These are phyloP conservation scores for Adiantum capillusveneris DNA, from an alignment of 75 land plant genomes.

Conservation along the genomic window DNA sequence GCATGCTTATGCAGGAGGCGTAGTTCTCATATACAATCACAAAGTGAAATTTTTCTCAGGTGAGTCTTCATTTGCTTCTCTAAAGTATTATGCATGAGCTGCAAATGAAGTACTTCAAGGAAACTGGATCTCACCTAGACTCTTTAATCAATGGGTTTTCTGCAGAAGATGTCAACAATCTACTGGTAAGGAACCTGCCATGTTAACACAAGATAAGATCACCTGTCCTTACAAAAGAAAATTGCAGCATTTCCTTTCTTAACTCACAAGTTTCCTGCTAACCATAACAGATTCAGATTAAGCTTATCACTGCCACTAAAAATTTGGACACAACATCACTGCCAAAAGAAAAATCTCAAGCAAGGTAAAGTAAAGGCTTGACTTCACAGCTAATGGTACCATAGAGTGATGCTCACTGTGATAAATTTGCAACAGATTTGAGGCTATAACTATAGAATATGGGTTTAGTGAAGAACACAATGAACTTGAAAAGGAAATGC, in stretches of 20 bases:
- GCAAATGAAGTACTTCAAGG: no score
- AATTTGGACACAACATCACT: slow-evolving; percentile 39
- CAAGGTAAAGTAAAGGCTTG: no score
- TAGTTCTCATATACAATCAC: slow-evolving; percentile 63
- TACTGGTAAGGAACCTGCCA: slow-evolving; percentile 44
- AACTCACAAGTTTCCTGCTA: not conserved
- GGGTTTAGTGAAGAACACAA: slow-evolving; percentile 1
- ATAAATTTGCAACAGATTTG: slow-evolving; percentile 5
- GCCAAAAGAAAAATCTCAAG: slow-evolving; percentile 51
- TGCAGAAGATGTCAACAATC: slow-evolving; percentile 64
- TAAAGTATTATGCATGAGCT: no score
- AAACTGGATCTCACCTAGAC: no score
- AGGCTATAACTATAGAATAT: slow-evolving; percentile 15
- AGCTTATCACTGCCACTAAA: slow-evolving; percentile 15
- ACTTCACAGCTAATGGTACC: no score
- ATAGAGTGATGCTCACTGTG: not conserved
- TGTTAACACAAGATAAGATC: not conserved
- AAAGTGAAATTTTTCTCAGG: slow-evolving; percentile 83
- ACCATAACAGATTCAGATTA: slow-evolving; percentile 53
- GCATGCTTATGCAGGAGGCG: slow-evolving; percentile 50
- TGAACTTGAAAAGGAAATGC: not conserved
- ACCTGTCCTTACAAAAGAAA: not conserved
- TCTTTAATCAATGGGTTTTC: not conserved
- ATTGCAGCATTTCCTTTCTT: not conserved
- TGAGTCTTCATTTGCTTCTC: slow-evolving; percentile 3